A percentile compares a stretch with the other conserved stretches of the same genome.
phyloP scores from a whole-genome alignment of 2,329 filamentous ascomycete genomes.

The Myriosclerotinia curreyana region DNA sequence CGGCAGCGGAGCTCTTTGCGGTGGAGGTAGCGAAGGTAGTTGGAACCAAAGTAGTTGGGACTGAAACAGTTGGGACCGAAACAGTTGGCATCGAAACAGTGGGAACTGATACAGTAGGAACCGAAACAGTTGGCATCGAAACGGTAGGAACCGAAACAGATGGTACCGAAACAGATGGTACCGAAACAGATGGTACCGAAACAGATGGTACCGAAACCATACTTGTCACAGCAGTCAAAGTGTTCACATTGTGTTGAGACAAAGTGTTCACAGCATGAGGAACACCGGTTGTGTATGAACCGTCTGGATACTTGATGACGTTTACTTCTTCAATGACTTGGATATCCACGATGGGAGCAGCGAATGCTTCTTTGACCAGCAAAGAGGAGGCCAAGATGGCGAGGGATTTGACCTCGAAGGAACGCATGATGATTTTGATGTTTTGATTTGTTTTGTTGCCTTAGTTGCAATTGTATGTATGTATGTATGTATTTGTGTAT shows the following conservation, averaged over 20 bases:
- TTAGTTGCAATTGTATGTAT: conserved; percentile 10
- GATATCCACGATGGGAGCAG: conserved; percentile 28
- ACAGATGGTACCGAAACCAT: conserved; percentile 5
- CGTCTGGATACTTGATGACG: conserved; percentile 31
- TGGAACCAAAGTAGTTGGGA: conserved; percentile 13
- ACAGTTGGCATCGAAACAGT: too few species aligned
- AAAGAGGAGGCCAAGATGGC: conserved; percentile 37
- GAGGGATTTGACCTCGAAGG: conserved; percentile 30
- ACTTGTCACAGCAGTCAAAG: too few species aligned
- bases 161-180: not conserved
- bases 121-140: too few species aligned
- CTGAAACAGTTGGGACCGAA: too few species aligned
- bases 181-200: not conserved
- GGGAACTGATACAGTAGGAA: too few species aligned
- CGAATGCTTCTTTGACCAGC: conserved; percentile 36
- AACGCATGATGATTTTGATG: conserved; percentile 34
- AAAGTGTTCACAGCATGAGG: conserved; percentile 28
- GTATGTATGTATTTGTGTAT: too few species aligned
- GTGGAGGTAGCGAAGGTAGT: conserved; percentile 18
- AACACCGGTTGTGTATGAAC: conserved; percentile 28
- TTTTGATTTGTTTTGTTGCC: not conserved
- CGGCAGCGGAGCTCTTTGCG: not conserved
- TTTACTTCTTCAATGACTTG: conserved; percentile 32
- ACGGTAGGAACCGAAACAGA: too few species aligned
- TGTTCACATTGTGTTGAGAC: too few species aligned